Evolutionary conservation across 805 yeast genomes (phyloP).

Genomic region (Clavispora phyllophila): DNA sequence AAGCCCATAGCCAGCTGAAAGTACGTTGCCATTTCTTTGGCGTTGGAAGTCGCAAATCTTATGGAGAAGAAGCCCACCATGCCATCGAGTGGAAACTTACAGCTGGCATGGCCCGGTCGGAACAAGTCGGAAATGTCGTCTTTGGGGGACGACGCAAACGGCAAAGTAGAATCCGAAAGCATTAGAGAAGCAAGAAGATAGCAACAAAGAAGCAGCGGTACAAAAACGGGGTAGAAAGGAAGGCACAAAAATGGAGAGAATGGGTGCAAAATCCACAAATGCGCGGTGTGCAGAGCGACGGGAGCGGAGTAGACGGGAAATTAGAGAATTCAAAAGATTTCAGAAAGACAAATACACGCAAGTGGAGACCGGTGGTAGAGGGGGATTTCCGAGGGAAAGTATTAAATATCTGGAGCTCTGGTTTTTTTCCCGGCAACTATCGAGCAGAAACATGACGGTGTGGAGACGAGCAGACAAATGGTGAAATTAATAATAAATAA

Average conservation of each 20-base stretch:
- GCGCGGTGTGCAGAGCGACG: no score
- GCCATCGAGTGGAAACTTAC: slow-evolving; percentile 19
- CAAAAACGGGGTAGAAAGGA: not conserved
- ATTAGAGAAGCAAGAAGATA: not conserved
- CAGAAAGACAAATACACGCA: no score
- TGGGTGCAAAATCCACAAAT: not conserved
- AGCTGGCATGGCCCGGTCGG: not conserved
- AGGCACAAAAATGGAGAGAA: not conserved
- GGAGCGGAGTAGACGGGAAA: no score
- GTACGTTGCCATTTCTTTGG: slow-evolving; percentile 55
- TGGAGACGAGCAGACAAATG: no score
- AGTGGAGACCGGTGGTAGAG: no score
- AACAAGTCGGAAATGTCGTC: not conserved
- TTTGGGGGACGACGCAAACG: not conserved
- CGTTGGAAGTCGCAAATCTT: slow-evolving; percentile 70
- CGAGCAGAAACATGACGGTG: no score
- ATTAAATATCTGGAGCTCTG: no score
- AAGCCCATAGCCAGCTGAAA: slow-evolving; percentile 61
- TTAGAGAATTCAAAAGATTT: no score
- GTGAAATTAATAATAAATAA: no score
- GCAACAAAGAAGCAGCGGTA: not conserved
- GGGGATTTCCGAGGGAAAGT: no score
- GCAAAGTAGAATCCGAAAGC: not conserved
- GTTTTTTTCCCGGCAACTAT: no score
- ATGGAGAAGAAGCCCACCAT: slow-evolving; percentile 56